Conservation (phyloP, 192 early-diverging fungal species). For the Jimgerdemannia flammicorona region DNA sequence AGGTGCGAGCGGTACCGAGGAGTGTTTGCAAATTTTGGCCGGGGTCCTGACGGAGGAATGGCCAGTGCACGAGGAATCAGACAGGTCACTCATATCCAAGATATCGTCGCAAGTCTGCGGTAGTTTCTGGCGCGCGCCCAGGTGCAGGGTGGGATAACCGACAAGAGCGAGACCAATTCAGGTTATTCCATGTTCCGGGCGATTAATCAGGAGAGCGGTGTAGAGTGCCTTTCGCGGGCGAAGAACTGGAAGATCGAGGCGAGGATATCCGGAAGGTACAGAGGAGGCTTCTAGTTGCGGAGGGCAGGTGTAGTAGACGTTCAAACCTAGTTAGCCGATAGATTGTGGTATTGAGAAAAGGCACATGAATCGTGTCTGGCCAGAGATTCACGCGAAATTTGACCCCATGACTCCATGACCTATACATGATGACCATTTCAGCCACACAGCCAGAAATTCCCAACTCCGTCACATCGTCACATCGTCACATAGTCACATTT, state of each 20-base stretch:
- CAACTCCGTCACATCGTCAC: no score
- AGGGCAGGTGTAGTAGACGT: not conserved
- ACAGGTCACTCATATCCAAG: not conserved
- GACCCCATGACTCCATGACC: no score
- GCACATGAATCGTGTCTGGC: no score
- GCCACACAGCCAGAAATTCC: no score
- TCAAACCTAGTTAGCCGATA: no score
- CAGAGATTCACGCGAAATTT: no score
- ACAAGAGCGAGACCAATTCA: not conserved
- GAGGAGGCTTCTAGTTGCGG: not conserved
- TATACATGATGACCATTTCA: no score
- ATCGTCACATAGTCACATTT: no score
- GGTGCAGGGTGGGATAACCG: not conserved
- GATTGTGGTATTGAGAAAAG: no score
- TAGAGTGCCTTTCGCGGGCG: slow-evolving; percentile 13
- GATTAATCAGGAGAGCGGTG: slow-evolving; percentile 23
- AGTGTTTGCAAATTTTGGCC: not conserved
- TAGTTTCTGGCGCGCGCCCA: not conserved
- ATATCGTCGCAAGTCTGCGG: not conserved
- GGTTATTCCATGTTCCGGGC: not conserved
- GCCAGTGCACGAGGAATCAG: not conserved
- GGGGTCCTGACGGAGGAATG: not conserved
- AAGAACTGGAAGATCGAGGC: slow-evolving; percentile 41
- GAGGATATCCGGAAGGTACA: slow-evolving; percentile 42
- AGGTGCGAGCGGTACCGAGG: slow-evolving; percentile 13